Evolutionary conservation across 2,329 filamentous ascomycete genomes (phyloP).

Genomic region (Cladosporium cucumerinum): DNA sequence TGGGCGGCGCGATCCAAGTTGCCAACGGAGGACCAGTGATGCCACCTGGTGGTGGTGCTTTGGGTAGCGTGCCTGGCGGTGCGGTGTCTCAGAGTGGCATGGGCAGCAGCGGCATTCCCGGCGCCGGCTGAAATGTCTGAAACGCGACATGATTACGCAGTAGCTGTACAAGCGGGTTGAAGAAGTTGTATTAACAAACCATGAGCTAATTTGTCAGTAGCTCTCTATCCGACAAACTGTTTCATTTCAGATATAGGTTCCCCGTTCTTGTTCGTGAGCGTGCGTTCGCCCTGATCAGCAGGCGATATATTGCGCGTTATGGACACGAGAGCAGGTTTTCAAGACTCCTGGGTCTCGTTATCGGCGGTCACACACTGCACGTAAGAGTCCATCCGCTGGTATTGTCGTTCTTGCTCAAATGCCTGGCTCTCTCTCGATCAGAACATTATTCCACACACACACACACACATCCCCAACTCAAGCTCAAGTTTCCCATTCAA

Average conservation of each 20-base stretch:
- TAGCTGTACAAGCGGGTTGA: neutral
- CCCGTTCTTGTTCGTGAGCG: too few relatives aligned
- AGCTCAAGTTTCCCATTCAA: too few relatives aligned
- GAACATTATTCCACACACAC: neutral
- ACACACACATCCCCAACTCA: neutral
- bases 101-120: slow-evolving; percentile 14
- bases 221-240: neutral
- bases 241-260: too few relatives aligned
- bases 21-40: slow-evolving; percentile 12
- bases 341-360: neutral
- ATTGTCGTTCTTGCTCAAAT: neutral
- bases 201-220: neutral
- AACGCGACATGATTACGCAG: neutral
- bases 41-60: slow-evolving; percentile 5
- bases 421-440: too few relatives aligned
- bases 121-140: slow-evolving; percentile 8
- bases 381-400: neutral
- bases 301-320: too few relatives aligned
- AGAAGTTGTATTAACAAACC: neutral
- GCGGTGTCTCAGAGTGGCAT: slow-evolving; percentile 11
- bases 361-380: neutral
- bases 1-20: slow-evolving; percentile 13
- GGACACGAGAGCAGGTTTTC: neutral
- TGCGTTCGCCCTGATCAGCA: too few relatives aligned
- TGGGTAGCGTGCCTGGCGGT: slow-evolving; percentile 9